Percentiles rank a stretch among this genome's conserved stretches.
Conservation (phyloP, 2,329 filamentous ascomycete genomes). For the Fusarium zealandicum region DNA sequence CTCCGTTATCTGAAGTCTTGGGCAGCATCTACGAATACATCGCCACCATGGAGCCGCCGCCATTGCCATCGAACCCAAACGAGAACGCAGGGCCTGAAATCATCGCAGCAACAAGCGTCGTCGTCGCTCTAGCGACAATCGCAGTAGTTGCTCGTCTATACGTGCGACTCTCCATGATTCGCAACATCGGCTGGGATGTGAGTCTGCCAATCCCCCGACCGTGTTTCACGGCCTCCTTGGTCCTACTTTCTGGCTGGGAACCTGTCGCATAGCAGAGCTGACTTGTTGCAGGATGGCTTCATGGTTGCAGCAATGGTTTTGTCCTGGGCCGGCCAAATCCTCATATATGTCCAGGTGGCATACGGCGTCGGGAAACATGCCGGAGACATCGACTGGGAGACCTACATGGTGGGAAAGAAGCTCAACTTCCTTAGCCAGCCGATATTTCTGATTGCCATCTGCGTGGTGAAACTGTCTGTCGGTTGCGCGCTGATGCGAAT, state of each 20-base stretch:
- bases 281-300: slow-evolving; percentile 40
- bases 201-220: slow-evolving; percentile 10
- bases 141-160: slow-evolving; percentile 53
- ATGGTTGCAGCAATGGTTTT: slow-evolving; percentile 42
- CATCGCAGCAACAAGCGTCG: slow-evolving; percentile 49
- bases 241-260: neutral
- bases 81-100: slow-evolving; percentile 49
- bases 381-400: slow-evolving; percentile 48
- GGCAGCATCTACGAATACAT: slow-evolving; percentile 14
- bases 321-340: slow-evolving; percentile 48
- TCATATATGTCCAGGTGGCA: slow-evolving; percentile 51
- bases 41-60: slow-evolving; percentile 24
- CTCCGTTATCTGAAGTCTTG: slow-evolving; percentile 11
- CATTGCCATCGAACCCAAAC: slow-evolving; percentile 42
- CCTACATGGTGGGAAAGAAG: slow-evolving; percentile 49
- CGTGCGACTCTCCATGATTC: slow-evolving; percentile 56
- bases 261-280: neutral
- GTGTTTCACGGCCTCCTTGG: neutral
- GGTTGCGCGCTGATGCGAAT: slow-evolving; percentile 53
- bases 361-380: slow-evolving; percentile 56
- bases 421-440: slow-evolving; percentile 54
- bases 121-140: slow-evolving; percentile 49
- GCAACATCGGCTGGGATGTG: slow-evolving; percentile 57
- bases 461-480: slow-evolving; percentile 52
- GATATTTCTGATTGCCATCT: slow-evolving; percentile 52